These are phyloP conservation scores for Apiospora malaysiana DNA, from an alignment of 2,329 filamentous ascomycete genomes.

Conservation along the genomic window DNA sequence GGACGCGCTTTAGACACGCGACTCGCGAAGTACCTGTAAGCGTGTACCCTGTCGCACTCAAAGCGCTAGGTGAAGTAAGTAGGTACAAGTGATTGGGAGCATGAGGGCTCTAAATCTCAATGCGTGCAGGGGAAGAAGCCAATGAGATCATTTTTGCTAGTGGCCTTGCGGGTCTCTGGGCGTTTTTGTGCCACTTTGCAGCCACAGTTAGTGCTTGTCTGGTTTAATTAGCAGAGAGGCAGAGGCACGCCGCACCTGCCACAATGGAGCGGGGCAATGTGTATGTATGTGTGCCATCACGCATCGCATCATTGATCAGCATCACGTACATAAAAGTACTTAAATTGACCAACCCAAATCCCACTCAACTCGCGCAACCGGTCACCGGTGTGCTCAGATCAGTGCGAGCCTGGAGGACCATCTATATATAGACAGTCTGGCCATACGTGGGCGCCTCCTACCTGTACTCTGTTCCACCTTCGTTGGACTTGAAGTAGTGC, in stretches of 20 bases:
- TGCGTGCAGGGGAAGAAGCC: neutral
- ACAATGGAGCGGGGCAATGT: neutral
- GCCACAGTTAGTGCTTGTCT: neutral
- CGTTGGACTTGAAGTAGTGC: neutral
- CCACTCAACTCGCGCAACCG: no score
- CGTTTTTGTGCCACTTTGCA: constrained; percentile 11
- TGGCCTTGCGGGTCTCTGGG: neutral
- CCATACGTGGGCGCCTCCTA: neutral
- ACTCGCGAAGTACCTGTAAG: constrained; percentile 8
- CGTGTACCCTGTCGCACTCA: constrained; percentile 5
- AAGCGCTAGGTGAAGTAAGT: constrained; percentile 1
- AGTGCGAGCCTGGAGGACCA: neutral
- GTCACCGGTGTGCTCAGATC: no score
- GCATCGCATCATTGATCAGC: no score
- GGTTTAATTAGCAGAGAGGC: no score
- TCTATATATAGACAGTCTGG: no score
- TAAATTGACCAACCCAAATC: no score
- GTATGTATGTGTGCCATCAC: neutral
- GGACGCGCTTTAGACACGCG: constrained; percentile 15
- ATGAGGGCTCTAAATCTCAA: neutral
- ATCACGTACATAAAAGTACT: no score
- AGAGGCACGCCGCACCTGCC: no score
- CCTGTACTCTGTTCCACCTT: neutral
- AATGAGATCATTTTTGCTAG: constrained; percentile 3
- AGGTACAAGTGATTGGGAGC: no score